phyloP scores from a whole-genome alignment of 169 alveolate species.

The Eimeria tenella region DNA sequence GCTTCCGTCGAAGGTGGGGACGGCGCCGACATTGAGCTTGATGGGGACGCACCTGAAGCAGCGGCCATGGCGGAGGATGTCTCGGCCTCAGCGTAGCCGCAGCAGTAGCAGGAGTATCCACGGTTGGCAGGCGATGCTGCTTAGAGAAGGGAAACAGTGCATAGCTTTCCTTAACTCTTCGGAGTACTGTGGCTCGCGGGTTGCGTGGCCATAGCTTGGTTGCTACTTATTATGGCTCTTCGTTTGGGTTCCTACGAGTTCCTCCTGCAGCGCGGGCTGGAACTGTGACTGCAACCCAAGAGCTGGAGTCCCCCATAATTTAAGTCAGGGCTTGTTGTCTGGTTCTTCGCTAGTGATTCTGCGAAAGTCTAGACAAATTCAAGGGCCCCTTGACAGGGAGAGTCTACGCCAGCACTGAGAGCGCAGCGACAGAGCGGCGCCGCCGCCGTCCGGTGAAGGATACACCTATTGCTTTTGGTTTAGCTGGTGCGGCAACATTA shows the following conservation, averaged over 20 bases:
- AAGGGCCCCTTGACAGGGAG: slow-evolving; percentile 22
- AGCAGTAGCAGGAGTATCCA: slow-evolving; percentile 33
- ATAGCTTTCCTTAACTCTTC: not conserved
- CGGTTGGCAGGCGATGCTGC: slow-evolving; percentile 30
- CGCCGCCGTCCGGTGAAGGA: slow-evolving; percentile 39
- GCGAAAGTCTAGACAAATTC: not conserved
- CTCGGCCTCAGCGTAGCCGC: slow-evolving; percentile 38
- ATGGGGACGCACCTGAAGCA: slow-evolving; percentile 67
- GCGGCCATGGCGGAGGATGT: slow-evolving; percentile 71
- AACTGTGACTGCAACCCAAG: slow-evolving; percentile 22
- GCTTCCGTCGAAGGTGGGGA: slow-evolving; percentile 5
- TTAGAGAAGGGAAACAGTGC: slow-evolving; percentile 19
- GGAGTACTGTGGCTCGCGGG: too few relatives aligned
- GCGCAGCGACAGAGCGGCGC: slow-evolving; percentile 43
- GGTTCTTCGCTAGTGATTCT: too few relatives aligned
- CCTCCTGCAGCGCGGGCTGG: slow-evolving; percentile 21
- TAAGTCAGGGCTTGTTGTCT: not conserved
- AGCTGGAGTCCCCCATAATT: not conserved
- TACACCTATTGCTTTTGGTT: slow-evolving; percentile 51
- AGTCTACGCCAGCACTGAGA: slow-evolving; percentile 39
- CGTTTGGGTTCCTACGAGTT: not conserved
- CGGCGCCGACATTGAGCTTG: slow-evolving; percentile 62
- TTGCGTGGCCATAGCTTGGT: not conserved
- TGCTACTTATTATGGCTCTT: not conserved
- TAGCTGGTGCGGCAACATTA: slow-evolving; percentile 43